Base-by-base conservation (phyloP, 345 rosid species). In the Reutealis trisperma region DNA sequence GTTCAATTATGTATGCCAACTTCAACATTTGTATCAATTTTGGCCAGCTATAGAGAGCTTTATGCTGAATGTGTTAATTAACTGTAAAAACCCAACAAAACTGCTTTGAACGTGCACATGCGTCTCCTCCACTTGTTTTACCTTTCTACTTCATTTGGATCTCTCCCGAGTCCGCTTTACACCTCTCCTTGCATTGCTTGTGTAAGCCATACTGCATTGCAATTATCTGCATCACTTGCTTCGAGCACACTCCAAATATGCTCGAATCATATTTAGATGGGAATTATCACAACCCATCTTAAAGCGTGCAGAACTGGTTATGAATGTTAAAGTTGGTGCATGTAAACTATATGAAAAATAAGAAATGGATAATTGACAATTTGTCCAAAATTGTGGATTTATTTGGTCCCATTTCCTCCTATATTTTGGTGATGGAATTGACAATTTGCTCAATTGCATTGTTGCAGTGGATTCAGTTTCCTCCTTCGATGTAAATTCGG, bases 401-500 rank as follows among this genome's bases (percentile, higher is more conserved):
- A 10, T 69, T 67, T 24, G 44, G 25, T 18, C 11, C 45, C 55
- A 76, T 78, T 47, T 6, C 24, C 49, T 72, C 44, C n/a, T 11
- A 44, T 76, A 8, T 21, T 16, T 71, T n/a, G 22, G 22, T 76
- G 24, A 59, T 67, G 13, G 34, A 75, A 25, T 30, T 72, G 59
- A 71, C 21, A 37, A 62, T 62, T 64, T n/a, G 49, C 45, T 72
- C 41, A 18, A 60, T 83, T 76, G 34, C 83, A 30, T 49, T 82
- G 22, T 83, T 80, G 80, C 90, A 91, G 96, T 70, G 76, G 88
- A 87, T 84, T 89, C 93, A 74, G 74, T 72, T 79, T 79, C 94
- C 69, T 79, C 93, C 49, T 86, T 83, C 13, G 89, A 86, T 77
- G 87, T 73, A 74, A 88, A 71, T 61, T 77, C 96, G 60, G 79